Base-by-base conservation (phyloP, 2,329 filamentous ascomycete species). In the Zymoseptoria brevis region DNA sequence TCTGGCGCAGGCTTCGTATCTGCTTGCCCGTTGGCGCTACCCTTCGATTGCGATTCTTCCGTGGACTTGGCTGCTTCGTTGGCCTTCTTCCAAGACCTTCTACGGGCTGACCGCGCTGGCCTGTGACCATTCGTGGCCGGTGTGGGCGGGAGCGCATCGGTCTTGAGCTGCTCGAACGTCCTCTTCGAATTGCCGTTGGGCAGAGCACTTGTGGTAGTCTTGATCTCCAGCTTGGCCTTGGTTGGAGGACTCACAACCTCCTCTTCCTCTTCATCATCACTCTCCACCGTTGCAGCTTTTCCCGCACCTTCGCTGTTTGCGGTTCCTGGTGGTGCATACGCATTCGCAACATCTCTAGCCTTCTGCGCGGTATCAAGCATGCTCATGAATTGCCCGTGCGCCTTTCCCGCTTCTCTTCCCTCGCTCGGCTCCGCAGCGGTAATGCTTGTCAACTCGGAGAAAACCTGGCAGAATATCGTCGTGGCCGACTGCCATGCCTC, bases 401-500 rank as follows among this genome's bases (percentile, higher is more conserved):
- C 61, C 13, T 61, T 55, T 6, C 61, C 60, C 5, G 65, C 64
- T 19, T 55, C 54, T 26, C 65, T 58, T 1, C 68, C 68, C 48
- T 68, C 62, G 8, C 57, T 63, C 2, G 64, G 59, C 50, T 71
- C 67, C 1, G 66, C 62, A 1, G 62, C 68, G 21, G 67, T 69
- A 49, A 70, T 55, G 19, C 58, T 60, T 19, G 59, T 61, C 48
- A 72, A 52, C 50, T 68, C 59, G 24, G 61, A 57, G 62, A 72
- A 71, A 56, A 72, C 60, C 8, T 63, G 58, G 55, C 62, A 61
- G 59, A 68, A 72, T 1, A 61, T 59, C 30, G 67, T 64, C 11
- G 66, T 69, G 9, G 68, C 65, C 22, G 53, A 57, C 22, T 62
- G 57, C 70, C 69, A 72, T 13, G 70, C 69, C 45, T 66, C 63